Evolutionary conservation across 768 basidiomycete species (phyloP).

Genomic region (Panaeolus cyanescens): DNA sequence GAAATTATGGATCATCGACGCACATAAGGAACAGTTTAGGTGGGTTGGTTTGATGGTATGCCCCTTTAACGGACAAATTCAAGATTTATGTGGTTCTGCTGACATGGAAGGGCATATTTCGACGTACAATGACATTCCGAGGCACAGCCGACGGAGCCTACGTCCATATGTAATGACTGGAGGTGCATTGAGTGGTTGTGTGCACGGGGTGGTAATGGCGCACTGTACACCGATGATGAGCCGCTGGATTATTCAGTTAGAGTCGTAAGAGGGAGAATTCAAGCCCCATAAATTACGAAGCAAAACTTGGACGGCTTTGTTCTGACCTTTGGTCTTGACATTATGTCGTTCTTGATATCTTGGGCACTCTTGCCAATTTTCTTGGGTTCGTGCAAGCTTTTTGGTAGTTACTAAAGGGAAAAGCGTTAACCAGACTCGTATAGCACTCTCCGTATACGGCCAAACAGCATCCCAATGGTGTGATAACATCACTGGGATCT

Average conservation of each 20-base stretch:
- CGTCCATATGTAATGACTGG: not conserved
- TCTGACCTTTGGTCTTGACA: not conserved
- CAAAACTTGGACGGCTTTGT: not conserved
- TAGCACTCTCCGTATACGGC: conserved; percentile 1
- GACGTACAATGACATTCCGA: not conserved
- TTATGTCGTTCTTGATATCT: not conserved
- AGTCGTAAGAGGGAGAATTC: not conserved
- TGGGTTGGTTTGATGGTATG: not conserved
- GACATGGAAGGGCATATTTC: not conserved
- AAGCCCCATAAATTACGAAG: not conserved
- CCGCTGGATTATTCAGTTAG: not conserved
- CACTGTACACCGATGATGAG: not conserved
- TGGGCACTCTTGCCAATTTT: not conserved
- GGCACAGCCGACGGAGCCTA: not conserved
- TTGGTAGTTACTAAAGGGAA: not conserved
- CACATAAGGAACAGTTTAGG: not conserved
- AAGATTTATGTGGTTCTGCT: not conserved
- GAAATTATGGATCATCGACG: not conserved
- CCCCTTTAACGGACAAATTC: not conserved
- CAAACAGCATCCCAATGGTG: conserved; percentile 9
- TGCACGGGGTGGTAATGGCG: not conserved
- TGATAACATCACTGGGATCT: conserved; percentile 5
- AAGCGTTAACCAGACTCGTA: not conserved
- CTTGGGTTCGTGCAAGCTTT: not conserved
- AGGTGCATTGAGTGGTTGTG: not conserved